Evolutionary conservation across 441 rosid genomes (phyloP).

Genomic region (Flueggea neowawraea): DNA sequence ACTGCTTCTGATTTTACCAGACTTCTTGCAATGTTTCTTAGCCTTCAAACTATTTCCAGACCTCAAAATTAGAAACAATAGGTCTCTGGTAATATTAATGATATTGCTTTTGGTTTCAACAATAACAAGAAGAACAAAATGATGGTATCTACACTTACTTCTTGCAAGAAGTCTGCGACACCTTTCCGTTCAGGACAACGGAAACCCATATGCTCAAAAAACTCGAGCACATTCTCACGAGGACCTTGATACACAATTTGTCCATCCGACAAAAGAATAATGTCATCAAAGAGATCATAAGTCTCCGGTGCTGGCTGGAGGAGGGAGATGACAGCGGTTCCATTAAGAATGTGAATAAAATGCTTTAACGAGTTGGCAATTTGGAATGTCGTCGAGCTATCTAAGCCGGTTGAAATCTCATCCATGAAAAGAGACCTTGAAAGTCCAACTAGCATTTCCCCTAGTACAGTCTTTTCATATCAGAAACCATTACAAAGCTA

Average conservation of each 20-base stretch:
- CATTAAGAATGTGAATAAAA: constrained; percentile 54
- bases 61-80: too few species aligned
- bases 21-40: constrained; percentile 41
- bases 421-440: constrained; percentile 72
- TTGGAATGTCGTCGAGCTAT: constrained; percentile 80
- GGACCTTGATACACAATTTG: constrained; percentile 77
- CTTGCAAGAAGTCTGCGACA: constrained; percentile 84
- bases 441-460: constrained; percentile 90
- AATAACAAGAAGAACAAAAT: too few species aligned
- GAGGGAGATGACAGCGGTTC: constrained; percentile 78
- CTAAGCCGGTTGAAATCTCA: constrained; percentile 83
- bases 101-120: too few species aligned
- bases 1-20: constrained; percentile 87
- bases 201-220: constrained; percentile 70
- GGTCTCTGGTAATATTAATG: too few species aligned
- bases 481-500: not conserved
- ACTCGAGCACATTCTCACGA: constrained; percentile 54
- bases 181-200: constrained; percentile 85
- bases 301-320: constrained; percentile 97
- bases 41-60: too few species aligned
- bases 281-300: constrained; percentile 75
- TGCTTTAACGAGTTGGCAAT: constrained; percentile 69
- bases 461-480: constrained; percentile 16
- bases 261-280: constrained; percentile 74
- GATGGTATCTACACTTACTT: constrained; percentile 28